Percentiles rank a stretch among this genome's conserved stretches.
Evolutionary conservation across 2,329 filamentous ascomycete species (phyloP).

Genomic region (Phialophora macrospora): DNA sequence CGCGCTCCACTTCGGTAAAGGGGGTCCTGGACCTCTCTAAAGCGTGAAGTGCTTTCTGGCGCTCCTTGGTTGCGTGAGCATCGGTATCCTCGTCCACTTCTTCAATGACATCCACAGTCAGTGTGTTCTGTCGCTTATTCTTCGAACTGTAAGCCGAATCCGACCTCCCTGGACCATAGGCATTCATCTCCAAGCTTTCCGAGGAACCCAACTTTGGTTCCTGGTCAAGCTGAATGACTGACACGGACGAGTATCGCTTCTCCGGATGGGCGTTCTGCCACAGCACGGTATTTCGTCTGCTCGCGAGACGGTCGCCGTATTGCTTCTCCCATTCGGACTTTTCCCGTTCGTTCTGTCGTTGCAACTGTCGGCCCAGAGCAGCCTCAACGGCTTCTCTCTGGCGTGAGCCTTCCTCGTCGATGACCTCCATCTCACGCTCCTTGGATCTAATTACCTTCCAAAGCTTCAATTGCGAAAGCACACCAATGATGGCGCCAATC

Average conservation of each 20-base stretch:
- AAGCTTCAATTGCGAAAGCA: conserved; percentile 82
- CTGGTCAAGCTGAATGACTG: conserved; percentile 26
- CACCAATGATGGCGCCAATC: conserved; percentile 73
- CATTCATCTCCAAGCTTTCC: conserved; percentile 35
- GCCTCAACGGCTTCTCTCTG: conserved; percentile 68
- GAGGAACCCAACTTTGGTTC: conserved; percentile 15
- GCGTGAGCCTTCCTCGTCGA: conserved; percentile 60
- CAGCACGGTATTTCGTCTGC: conserved; percentile 56
- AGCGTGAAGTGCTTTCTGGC: conserved; percentile 81
- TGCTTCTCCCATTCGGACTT: conserved; percentile 72
- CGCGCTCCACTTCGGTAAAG: conserved; percentile 1
- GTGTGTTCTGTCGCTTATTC: conserved; percentile 33
- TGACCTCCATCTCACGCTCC: conserved; percentile 52
- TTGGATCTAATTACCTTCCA: conserved; percentile 76
- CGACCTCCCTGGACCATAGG: conserved; percentile 16
- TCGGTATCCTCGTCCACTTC: conserved; percentile 35
- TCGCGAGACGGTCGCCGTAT: conserved; percentile 67
- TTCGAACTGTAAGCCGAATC: conserved; percentile 26
- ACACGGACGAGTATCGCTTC: conserved; percentile 41
- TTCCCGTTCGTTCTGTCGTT: conserved; percentile 53
- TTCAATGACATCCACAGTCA: conserved; percentile 36
- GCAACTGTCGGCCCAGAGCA: conserved; percentile 66
- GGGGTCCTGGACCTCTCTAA: conserved; percentile 72
- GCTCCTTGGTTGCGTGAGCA: conserved; percentile 63
- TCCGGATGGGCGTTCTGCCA: conserved; percentile 50